Base-by-base conservation (phyloP, 2,329 filamentous ascomycete genomes). In the Penicillium sp. region DNA sequence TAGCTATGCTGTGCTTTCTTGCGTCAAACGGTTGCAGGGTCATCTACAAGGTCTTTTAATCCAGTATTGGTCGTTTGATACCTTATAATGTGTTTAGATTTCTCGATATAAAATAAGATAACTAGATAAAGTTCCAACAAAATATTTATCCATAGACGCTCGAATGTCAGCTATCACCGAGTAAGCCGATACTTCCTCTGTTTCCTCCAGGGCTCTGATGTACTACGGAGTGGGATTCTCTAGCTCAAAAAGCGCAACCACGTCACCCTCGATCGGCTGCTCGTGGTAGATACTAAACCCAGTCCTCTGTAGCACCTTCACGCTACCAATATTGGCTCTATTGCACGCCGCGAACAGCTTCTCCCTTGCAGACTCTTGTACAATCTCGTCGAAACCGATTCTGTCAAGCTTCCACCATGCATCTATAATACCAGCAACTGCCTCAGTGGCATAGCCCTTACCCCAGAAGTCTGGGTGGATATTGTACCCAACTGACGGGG, bases 401-500 rank as follows among this genome's bases (percentile, higher is more conserved):
- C 42, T 26, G 2, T 40, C 40, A 7, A 68, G 58, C 5, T 57
- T 61, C 64, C 66, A 68, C 64, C 66, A 69, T 3, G 56, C 57
- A 43, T 63, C 54, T 14, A 67, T 46, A 12, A 67, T 43, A 4
- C 54, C 62, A 33, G 47, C 37, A n/a, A 65, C 58, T 5, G 66
- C 66, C 56, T 69, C 66, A 11, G 56, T 66, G 26, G 57, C 53
- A 31, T 61, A 68, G 9, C 66, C 64, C 30, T 57, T 63, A 0
- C 64, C 61, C 66, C 66, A 69, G 25, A 52, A 62, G 16, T 61
- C 61, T 1, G 66, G 66, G 38, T 68, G 66, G 8, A 67, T 53
- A 19, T 58, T 53, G 30, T 66, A 68, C 40, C 66, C 66, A 22
- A 68, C 37, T 1, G 64, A 64, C 3, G 60, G 60, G 1, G 57